Conservation (phyloP, 495 filamentous ascomycete genomes). For the Trypethelium eluteriae region DNA sequence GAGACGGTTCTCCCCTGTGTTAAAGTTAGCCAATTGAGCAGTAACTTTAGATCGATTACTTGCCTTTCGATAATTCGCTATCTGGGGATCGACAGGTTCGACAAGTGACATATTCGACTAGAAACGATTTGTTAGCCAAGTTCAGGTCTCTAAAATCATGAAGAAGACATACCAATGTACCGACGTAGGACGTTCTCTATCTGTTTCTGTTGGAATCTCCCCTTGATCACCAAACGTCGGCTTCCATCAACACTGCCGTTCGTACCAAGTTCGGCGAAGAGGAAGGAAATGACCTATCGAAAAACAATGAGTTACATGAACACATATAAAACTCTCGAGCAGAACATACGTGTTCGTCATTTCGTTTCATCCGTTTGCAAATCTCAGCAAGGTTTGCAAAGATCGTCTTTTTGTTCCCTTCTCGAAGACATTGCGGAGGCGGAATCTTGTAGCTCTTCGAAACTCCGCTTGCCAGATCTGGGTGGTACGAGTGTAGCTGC, state of each 20-base stretch:
- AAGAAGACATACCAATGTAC: conserved; percentile 72
- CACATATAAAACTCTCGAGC: background rate
- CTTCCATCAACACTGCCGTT: conserved; percentile 88
- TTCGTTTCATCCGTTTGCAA: conserved; percentile 90
- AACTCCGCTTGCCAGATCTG: conserved; percentile 80
- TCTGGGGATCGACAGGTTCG: conserved; percentile 93
- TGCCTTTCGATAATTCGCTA: conserved; percentile 85
- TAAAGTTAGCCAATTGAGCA: no score
- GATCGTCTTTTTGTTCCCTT: conserved; percentile 99
- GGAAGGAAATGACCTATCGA: conserved; percentile 80
- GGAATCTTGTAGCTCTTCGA: conserved; percentile 96
- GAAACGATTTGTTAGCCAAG: conserved; percentile 17
- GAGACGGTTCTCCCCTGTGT: conserved; percentile 74
- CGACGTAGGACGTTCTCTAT: conserved; percentile 89
- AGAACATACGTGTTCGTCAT: conserved; percentile 53
- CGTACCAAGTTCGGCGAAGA: conserved; percentile 97
- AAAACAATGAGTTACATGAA: background rate
- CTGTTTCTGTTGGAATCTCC: conserved; percentile 97
- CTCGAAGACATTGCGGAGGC: conserved; percentile 95
- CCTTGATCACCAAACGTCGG: conserved; percentile 93
- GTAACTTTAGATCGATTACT: no score
- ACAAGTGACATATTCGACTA: conserved; percentile 97
- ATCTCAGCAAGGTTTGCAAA: conserved; percentile 97
- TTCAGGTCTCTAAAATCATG: background rate
- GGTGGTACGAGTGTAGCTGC: conserved; percentile 84